Percentiles rank a stretch among this genome's conserved stretches.
Evolutionary conservation across 208 protist genomes (phyloP).

Genomic region (Porcisia deanei): DNA sequence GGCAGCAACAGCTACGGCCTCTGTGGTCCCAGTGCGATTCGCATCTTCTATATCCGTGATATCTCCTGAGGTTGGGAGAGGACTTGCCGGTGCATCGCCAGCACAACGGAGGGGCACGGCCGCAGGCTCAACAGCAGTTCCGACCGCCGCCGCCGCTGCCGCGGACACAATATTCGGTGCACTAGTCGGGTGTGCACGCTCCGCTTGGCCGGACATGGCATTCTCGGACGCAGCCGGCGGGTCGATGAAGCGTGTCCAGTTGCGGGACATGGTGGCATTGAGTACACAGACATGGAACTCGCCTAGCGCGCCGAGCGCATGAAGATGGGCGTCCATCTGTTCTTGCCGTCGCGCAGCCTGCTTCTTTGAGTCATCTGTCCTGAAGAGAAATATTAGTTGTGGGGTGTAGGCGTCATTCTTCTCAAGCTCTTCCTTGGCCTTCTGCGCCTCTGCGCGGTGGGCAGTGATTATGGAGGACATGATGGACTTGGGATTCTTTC

Average conservation of each 20-base stretch:
- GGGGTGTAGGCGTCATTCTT: constrained; percentile 8
- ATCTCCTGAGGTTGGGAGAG: neutral
- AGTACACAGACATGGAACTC: constrained; percentile 35
- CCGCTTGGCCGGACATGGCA: neutral
- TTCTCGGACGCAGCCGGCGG: constrained; percentile 1
- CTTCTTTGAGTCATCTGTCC: constrained; percentile 26
- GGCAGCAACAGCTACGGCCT: neutral
- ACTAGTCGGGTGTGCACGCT: neutral
- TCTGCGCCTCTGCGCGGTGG: constrained; percentile 22
- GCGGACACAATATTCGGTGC: neutral
- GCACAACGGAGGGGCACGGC: neutral
- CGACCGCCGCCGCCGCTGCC: neutral
- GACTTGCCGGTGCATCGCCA: neutral
- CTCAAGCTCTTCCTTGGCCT: constrained; percentile 6
- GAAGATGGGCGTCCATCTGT: constrained; percentile 22
- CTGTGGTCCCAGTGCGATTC: neutral
- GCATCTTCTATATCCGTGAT: neutral
- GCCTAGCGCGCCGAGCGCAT: constrained; percentile 10
- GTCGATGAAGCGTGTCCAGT: constrained; percentile 27
- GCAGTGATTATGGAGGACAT: constrained; percentile 22
- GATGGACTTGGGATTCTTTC: constrained; percentile 15
- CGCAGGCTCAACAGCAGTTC: neutral
- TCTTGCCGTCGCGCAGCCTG: constrained; percentile 28
- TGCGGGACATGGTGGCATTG: constrained; percentile 18
- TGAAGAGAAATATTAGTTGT: constrained; percentile 29